Evolutionary conservation across 805 yeast genomes (phyloP).

Genomic region (Brettanomyces nanus): DNA sequence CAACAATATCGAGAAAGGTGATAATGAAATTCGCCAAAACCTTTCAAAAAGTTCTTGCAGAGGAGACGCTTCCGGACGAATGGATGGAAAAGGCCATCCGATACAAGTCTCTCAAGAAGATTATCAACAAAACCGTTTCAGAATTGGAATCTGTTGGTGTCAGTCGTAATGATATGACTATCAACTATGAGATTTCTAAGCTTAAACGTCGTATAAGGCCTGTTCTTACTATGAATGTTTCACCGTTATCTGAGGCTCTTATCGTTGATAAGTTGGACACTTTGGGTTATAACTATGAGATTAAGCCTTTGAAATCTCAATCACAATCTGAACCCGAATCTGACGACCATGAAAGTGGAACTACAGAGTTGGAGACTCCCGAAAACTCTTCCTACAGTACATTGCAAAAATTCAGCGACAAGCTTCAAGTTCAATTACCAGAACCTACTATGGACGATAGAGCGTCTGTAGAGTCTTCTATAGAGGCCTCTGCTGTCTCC

Average conservation of each 20-base stretch:
- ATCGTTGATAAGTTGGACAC: conserved; percentile 14
- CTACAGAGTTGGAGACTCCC: neutral
- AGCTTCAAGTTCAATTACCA: no score
- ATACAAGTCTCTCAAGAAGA: conserved; percentile 62
- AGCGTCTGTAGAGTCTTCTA: conserved; percentile 2
- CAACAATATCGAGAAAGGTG: no score
- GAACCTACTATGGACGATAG: neutral
- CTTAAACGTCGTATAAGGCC: conserved; percentile 13
- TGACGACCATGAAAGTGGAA: neutral
- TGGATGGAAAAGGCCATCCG: conserved; percentile 67
- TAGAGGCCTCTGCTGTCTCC: neutral
- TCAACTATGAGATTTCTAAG: conserved; percentile 12
- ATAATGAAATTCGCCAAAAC: conserved; percentile 71
- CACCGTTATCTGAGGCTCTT: conserved; percentile 12
- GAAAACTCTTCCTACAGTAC: neutral
- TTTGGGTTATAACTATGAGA: conserved; percentile 12
- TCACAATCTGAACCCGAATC: neutral
- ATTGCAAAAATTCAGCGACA: neutral
- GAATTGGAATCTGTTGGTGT: conserved; percentile 57
- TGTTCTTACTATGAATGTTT: conserved; percentile 17
- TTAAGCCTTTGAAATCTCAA: conserved; percentile 7
- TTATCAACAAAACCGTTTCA: conserved; percentile 53
- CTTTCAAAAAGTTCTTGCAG: conserved; percentile 52
- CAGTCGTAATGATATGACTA: conserved; percentile 31
- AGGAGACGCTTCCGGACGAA: conserved; percentile 53